A percentile compares a stretch with the other conserved stretches of the same genome.
phyloP scores from a whole-genome alignment of 2,329 filamentous ascomycete species.

The Aspergillus ibericus region DNA sequence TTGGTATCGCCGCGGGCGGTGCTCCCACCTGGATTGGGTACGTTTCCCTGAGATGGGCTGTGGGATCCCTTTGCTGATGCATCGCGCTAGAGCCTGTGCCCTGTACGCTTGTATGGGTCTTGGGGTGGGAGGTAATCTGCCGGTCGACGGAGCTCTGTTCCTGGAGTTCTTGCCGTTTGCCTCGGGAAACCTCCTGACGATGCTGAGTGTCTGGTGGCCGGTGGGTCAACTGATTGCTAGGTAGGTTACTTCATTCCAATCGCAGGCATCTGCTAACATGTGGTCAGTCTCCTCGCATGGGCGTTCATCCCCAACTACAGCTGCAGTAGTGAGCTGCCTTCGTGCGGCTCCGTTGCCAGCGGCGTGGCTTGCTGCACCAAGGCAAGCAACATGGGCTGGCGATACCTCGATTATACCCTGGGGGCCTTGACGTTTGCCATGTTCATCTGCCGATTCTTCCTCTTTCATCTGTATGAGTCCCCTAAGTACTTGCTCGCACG shows the following conservation, averaged over 20 bases:
- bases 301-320: slow-evolving; percentile 70
- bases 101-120: slow-evolving; percentile 64
- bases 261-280: background rate
- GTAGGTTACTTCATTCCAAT: slow-evolving; percentile 18
- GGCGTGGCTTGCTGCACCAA: slow-evolving; percentile 44
- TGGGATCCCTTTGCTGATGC: background rate
- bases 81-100: slow-evolving; percentile 52
- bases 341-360: slow-evolving; percentile 31
- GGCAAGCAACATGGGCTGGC: slow-evolving; percentile 69
- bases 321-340: slow-evolving; percentile 36
- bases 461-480: slow-evolving; percentile 81
- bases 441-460: slow-evolving; percentile 75
- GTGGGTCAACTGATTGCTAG: slow-evolving; percentile 71
- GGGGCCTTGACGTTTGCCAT: slow-evolving; percentile 72
- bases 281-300: slow-evolving; percentile 61
- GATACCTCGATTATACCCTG: slow-evolving; percentile 69
- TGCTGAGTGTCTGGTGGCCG: slow-evolving; percentile 86
- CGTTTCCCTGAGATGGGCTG: slow-evolving; percentile 27
- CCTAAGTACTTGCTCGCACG: slow-evolving; percentile 78
- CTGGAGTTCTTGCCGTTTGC: slow-evolving; percentile 78
- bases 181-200: slow-evolving; percentile 70
- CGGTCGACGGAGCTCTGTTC: slow-evolving; percentile 78
- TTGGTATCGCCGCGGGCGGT: slow-evolving; percentile 70
- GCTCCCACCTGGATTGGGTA: slow-evolving; percentile 64
- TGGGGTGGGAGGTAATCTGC: slow-evolving; percentile 73